Base-by-base conservation (phyloP, 2,329 filamentous ascomycete genomes). In the Colletotrichum truncatum region DNA sequence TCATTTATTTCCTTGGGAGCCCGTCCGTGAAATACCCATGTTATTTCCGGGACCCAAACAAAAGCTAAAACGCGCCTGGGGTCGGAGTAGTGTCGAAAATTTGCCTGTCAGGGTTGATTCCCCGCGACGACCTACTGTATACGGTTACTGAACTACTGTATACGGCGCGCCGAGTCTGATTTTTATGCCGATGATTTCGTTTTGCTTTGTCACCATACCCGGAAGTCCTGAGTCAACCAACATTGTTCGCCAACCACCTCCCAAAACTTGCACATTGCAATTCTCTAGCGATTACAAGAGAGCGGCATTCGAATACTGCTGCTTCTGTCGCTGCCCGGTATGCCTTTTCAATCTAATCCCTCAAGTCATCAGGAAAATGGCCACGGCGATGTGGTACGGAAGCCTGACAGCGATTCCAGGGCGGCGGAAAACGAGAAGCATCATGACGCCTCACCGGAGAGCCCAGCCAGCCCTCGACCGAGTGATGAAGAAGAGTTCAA, bases 401-500 rank as follows among this genome's bases (percentile, higher is more conserved):
- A 51, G 49, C 63, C 63, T 63, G 57, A 66, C 63, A 63, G 34
- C 30, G 36, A 25, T 66, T 56, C 43, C 57, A 63, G 58, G 36
- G 51, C 43, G 38, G 34, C 26, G 28, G 63, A 56, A 25, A 49
- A 51, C 30, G 36, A 66, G 43, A 63, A 66, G 58, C 28, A 26
- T 5, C 26, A 51, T 62, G 51, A 34, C 21, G 12, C 51, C 16
- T 55, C 36, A 30, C 23, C 63, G 21, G n/a, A 21, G 10, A 52
- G 43, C 36, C 49, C 58, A 12, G 8, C 28, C 14, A 43, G 12
- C 11, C 36, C 52, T 18, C 49, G 34, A 8, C 12, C 63, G 36
- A 55, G 43, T 32, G 51, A 52, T 14, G 49, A 74, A 62, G 62
- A 68, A 9, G 79, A 79, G 38, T 80, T 83, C 67, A 76, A 77